Conservation (phyloP, 768 basidiomycete genomes). For the Mycena latifolia region DNA sequence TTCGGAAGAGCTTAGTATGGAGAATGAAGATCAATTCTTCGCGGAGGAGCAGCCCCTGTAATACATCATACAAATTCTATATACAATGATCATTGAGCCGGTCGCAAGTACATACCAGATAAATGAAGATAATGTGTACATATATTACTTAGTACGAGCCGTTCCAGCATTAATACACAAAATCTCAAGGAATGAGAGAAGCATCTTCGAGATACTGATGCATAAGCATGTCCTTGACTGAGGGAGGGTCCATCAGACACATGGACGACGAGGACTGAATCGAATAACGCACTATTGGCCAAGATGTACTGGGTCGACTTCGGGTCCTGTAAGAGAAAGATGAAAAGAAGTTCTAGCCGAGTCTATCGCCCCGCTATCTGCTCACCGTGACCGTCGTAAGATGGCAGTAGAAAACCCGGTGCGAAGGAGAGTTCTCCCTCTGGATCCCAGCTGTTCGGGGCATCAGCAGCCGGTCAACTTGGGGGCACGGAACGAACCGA, state of each 20-base stretch:
- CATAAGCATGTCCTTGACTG: conserved; percentile 64
- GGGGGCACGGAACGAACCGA: conserved; percentile 48
- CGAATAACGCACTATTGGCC: conserved; percentile 51
- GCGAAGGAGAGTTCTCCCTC: conserved; percentile 55
- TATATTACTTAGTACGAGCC: conserved; percentile 12
- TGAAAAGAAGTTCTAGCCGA: background rate
- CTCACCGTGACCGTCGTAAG: conserved; percentile 76
- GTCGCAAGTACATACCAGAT: conserved; percentile 22
- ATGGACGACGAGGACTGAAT: conserved; percentile 6
- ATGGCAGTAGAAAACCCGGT: conserved; percentile 73
- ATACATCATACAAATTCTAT: background rate
- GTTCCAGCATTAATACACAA: background rate
- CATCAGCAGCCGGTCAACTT: conserved; percentile 2
- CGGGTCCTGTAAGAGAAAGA: conserved; percentile 57
- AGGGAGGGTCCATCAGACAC: conserved; percentile 1
- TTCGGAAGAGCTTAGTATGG: conserved; percentile 18
- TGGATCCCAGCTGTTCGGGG: conserved; percentile 52
- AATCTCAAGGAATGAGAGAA: conserved; percentile 46
- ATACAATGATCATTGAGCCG: background rate
- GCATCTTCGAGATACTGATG: conserved; percentile 56
- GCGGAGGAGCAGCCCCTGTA: conserved; percentile 2
- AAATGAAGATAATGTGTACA: conserved; percentile 33
- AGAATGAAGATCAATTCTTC: conserved; percentile 21
- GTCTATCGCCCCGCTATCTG: conserved; percentile 13
- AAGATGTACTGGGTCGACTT: conserved; percentile 68